Percentiles rank a stretch among this genome's conserved stretches.
phyloP scores from a whole-genome alignment of 2,329 filamentous ascomycete genomes.

The Ambrosiella beaveri region DNA sequence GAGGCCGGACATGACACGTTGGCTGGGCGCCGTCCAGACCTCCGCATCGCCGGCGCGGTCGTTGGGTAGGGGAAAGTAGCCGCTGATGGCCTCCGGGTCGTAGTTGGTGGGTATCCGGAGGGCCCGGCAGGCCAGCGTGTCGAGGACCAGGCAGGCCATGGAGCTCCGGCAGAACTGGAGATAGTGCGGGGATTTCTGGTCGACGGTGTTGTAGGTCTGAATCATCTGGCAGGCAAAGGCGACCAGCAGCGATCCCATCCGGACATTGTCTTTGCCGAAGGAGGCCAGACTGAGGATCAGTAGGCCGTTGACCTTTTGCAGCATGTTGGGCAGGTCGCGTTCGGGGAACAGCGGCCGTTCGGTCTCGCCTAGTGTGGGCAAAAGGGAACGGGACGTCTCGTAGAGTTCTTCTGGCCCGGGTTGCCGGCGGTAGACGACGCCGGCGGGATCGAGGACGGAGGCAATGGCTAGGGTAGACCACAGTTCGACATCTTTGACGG shows the following conservation, averaged over 20 bases:
- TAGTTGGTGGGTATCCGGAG: constrained; percentile 35
- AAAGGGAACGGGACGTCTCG: constrained; percentile 29
- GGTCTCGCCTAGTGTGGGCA: constrained; percentile 21
- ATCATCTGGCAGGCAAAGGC: constrained; percentile 40
- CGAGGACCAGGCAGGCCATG: constrained; percentile 45
- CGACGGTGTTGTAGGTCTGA: constrained; percentile 16
- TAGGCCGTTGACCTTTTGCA: constrained; percentile 24
- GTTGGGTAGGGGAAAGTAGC: constrained; percentile 35
- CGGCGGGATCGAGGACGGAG: constrained; percentile 32
- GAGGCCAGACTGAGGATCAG: constrained; percentile 45
- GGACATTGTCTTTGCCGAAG: constrained; percentile 38
- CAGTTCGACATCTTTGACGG: constrained; percentile 35
- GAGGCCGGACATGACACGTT: constrained; percentile 21
- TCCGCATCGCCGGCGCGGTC: constrained; percentile 60
- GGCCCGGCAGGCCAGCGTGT: constrained; percentile 37
- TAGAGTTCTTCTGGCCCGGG: constrained; percentile 25
- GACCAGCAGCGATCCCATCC: constrained; percentile 45
- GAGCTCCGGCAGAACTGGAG: constrained; percentile 10
- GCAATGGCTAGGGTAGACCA: constrained; percentile 44
- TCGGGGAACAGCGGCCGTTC: constrained; percentile 18
- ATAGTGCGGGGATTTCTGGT: background rate
- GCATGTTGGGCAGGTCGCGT: constrained; percentile 30
- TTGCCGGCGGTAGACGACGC: background rate
- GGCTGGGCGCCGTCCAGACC: constrained; percentile 40
- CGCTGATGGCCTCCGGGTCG: constrained; percentile 27